Evolutionary conservation across 2,329 filamentous ascomycete genomes (phyloP).

Genomic region (Pseudocercospora macadamiae): DNA sequence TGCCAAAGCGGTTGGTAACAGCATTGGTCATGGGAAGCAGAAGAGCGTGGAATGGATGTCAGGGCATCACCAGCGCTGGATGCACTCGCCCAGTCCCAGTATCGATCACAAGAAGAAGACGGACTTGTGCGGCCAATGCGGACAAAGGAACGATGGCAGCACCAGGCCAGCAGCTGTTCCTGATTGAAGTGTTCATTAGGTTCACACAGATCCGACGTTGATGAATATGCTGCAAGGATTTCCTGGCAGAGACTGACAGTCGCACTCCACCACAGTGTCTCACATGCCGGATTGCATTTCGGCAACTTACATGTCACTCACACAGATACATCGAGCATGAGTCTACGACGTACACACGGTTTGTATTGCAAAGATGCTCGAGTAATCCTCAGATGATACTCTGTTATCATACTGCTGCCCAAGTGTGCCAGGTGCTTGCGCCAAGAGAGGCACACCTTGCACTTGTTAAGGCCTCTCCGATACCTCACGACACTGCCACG

Average conservation of each 20-base stretch:
- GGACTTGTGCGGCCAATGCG: neutral
- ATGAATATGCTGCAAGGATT: neutral
- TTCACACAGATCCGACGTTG: neutral
- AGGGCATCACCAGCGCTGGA: neutral
- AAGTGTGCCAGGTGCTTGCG: neutral
- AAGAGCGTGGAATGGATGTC: neutral
- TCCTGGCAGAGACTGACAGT: too few relatives aligned
- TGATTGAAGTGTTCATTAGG: neutral
- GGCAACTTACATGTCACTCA: too few relatives aligned
- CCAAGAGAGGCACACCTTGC: neutral
- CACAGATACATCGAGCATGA: too few relatives aligned
- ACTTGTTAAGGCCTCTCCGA: neutral
- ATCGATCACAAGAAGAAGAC: neutral
- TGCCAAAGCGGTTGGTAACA: neutral
- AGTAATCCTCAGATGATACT: neutral
- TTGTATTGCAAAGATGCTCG: neutral
- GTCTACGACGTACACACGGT: too few relatives aligned
- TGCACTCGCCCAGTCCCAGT: neutral
- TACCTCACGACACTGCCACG: too few relatives aligned
- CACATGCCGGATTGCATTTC: too few relatives aligned
- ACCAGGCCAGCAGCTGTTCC: neutral
- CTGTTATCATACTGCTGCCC: neutral
- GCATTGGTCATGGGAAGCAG: neutral
- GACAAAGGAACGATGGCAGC: neutral
- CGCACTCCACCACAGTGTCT: too few relatives aligned